Base-by-base conservation (phyloP, 2,329 filamentous ascomycete genomes). In the Ampelomyces quisqualis region DNA sequence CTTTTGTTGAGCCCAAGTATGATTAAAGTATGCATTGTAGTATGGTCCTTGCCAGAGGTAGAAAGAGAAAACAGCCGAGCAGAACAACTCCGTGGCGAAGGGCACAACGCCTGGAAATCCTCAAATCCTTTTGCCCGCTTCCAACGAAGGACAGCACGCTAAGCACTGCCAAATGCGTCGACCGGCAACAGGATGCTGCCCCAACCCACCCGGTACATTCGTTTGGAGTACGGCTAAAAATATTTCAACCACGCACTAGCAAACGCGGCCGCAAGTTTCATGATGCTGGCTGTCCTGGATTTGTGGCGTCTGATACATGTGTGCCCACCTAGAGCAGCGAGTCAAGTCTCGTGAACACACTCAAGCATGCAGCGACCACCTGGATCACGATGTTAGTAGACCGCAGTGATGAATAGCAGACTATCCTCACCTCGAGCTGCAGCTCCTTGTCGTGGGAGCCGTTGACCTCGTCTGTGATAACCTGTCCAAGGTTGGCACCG, bases 331-430 rank as follows among this genome's bases (percentile, higher is more conserved):
- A 98, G 68, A 98, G 84, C 48, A 98, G 78, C 36, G 93, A 97
- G 74, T 98, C 93, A 62, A 98, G 86, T 66, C 91, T 83, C 52
- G 93, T 98, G 70, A 98, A 98, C 62, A 98, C 93, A 73, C 87
- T 95, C 70, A 98, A 74, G 71, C 93, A 97, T 56, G 93, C 93
- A 37, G 93, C 90, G 38, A 98, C 89, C 62, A 88, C 83, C 80
- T 84, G 45, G 43, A 30, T 14, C 17, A 10, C 10, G 11, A 7
- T 7, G 9, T 38, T 19, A 44, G 24, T 23, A 14, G 8, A 11
- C 20, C 33, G 69, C 46, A 68, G 58, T 50, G 40, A 35, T 7
- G 13, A 34, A 7, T 15, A 1, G 11, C 8, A 7, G n/a, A 19
- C 8, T 11, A 13, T 14, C 17, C 77, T 65, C 71, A 95, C 91